Percentiles rank a stretch among this genome's conserved stretches.
phyloP scores from a whole-genome alignment of 768 basidiomycete species.

The Pleurotus salmoneostramineus region DNA sequence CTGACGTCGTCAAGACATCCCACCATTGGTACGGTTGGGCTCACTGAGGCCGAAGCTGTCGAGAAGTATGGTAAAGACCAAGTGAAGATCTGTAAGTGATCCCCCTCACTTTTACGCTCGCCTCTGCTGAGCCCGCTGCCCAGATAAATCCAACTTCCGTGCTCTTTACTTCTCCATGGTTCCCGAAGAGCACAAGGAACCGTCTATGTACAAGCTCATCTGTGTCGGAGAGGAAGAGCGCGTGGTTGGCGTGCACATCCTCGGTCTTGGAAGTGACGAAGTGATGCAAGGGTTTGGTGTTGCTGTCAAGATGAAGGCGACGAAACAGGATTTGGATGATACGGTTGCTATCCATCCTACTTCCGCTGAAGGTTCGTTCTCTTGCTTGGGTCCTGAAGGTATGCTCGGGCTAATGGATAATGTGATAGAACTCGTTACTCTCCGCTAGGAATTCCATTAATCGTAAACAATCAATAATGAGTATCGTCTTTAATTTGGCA shows the following conservation, averaged over 20 bases:
- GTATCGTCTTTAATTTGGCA: too few relatives aligned
- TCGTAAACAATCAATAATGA: neutral
- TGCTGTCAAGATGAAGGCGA: constrained; percentile 93
- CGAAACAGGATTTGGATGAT: constrained; percentile 79
- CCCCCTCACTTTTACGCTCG: neutral
- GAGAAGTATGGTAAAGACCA: constrained; percentile 82
- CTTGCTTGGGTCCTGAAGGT: neutral
- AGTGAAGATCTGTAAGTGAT: constrained; percentile 83
- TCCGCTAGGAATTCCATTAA: constrained; percentile 29
- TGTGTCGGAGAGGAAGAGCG: constrained; percentile 86
- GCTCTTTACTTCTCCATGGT: constrained; percentile 93
- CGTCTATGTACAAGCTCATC: constrained; percentile 91
- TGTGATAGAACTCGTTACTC: constrained; percentile 50
- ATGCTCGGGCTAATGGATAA: constrained; percentile 14
- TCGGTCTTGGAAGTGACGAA: constrained; percentile 92
- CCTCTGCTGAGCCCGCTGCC: neutral
- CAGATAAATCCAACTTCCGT: constrained; percentile 79
- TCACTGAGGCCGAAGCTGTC: constrained; percentile 89
- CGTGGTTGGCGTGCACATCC: constrained; percentile 93
- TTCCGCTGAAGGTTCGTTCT: constrained; percentile 66
- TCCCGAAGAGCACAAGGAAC: constrained; percentile 88
- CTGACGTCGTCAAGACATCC: constrained; percentile 62
- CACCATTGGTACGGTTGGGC: constrained; percentile 90
- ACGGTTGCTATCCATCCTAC: constrained; percentile 93
- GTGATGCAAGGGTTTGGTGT: constrained; percentile 94